Evolutionary conservation across 805 yeast genomes (phyloP), one percentile per base, ranked within the genome.

Genomic region (Saccharomycopsis synnaedendra): DNA sequence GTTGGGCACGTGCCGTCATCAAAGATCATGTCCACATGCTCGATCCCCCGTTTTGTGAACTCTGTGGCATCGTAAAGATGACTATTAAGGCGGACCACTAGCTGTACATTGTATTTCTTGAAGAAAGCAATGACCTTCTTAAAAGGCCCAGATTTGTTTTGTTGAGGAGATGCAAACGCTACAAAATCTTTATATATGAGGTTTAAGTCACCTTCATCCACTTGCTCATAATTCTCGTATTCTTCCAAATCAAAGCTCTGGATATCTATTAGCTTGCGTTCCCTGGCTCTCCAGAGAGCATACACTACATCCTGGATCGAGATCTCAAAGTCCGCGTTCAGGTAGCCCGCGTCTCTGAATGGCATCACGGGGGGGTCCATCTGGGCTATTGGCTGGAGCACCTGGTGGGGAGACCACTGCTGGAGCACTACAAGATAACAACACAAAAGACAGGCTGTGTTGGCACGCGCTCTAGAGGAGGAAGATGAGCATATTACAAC

Each of bases 1-100:
- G 95, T 84, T n/a, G 98, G 98, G 62, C 97, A 90, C 2, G 97
- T 88, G 32, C 98, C 98, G 64, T 93, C 98, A 57, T 93, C 97
- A 64, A 93, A 93, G 40, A 90, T 85, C 88, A 93, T 84, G 63
- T 93, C 98, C 11, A 90, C 70, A 63, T 93, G 98, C 58, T 82
- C 81, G 55, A 93, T 87, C 3, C 85, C 88, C 47, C 85, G 69
- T 54, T 78, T 80, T 55, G 83, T 85, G 61, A 93, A 93, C 61
- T 88, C 95, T 33, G 67, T 69, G 47, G 82, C 80, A 59, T 90
- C 93, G 67, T 93, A 93, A 42, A 93, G 71, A 57, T 86, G 96
- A 1, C 96, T 86, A 64, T 93, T 93, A 49, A 93, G 73, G 58
- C 98, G 76, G 28, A 93, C 96, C 9, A 93, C 97, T 54, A 90